Evolutionary conservation across 1,139 yeast genomes (phyloP).

Genomic region (Candida smagusa): DNA sequence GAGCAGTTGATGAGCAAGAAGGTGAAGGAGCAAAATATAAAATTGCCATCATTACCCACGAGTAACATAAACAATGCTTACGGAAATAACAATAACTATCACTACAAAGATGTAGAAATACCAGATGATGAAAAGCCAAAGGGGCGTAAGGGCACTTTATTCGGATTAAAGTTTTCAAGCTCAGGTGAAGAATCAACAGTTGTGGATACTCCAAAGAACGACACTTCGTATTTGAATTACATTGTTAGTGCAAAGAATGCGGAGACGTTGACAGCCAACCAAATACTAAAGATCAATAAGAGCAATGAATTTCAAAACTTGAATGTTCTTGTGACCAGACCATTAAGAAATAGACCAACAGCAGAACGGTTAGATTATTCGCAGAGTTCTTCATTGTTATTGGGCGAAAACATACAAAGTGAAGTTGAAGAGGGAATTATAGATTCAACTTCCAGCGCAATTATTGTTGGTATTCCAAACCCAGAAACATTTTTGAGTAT

Average conservation of each 20-base stretch:
- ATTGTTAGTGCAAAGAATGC: slow-evolving; percentile 32
- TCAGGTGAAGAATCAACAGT: slow-evolving; percentile 6
- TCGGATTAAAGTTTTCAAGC: slow-evolving; percentile 39
- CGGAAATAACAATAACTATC: slow-evolving; percentile 4
- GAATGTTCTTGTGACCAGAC: slow-evolving; percentile 38
- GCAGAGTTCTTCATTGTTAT: slow-evolving; percentile 36
- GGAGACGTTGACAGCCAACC: slow-evolving; percentile 35
- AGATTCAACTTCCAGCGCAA: slow-evolving; percentile 28
- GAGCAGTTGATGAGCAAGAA: slow-evolving; percentile 39
- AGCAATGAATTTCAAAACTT: slow-evolving; percentile 32
- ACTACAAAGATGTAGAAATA: slow-evolving; percentile 2
- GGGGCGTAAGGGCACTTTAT: slow-evolving; percentile 36
- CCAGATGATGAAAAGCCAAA: slow-evolving; percentile 18
- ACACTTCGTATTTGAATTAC: slow-evolving; percentile 13
- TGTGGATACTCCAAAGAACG: slow-evolving; percentile 4
- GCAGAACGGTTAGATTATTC: slow-evolving; percentile 29
- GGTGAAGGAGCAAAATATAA: slow-evolving; percentile 33
- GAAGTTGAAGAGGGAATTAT: slow-evolving; percentile 12
- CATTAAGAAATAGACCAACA: slow-evolving; percentile 14
- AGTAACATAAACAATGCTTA: slow-evolving; percentile 5
- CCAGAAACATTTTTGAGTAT: slow-evolving; percentile 35
- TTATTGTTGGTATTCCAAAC: slow-evolving; percentile 43
- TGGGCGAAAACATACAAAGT: slow-evolving; percentile 14
- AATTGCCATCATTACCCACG: slow-evolving; percentile 4
- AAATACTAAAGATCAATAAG: slow-evolving; percentile 29